Evolutionary conservation across 768 basidiomycete species (phyloP).

Genomic region (Megacollybia marginata): DNA sequence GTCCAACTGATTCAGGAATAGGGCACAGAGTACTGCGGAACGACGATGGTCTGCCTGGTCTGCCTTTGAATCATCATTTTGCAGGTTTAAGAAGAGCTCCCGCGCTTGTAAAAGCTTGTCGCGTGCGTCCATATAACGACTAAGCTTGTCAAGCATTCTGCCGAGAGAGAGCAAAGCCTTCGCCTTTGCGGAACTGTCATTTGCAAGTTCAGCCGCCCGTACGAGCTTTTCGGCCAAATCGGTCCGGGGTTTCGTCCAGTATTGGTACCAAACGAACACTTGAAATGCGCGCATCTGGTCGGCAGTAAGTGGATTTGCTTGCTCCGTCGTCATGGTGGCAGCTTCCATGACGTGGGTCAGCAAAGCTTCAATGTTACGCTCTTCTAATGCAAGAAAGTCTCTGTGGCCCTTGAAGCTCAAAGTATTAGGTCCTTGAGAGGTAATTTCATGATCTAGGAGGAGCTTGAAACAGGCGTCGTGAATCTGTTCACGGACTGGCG

Average conservation of each 20-base stretch:
- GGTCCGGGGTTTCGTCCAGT: not conserved
- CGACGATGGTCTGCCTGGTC: no score
- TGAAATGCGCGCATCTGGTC: not conserved
- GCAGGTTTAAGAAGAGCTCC: no score
- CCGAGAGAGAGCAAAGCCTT: no score
- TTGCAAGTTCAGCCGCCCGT: no score
- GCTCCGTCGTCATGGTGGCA: not conserved
- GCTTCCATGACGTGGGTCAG: not conserved
- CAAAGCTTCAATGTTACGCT: not conserved
- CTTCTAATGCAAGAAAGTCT: not conserved
- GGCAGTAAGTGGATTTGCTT: not conserved
- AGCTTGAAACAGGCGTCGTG: not conserved
- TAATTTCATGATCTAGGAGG: not conserved
- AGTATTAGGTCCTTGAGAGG: not conserved
- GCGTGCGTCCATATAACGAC: no score
- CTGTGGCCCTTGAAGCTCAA: not conserved
- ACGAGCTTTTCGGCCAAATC: not conserved
- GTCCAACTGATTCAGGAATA: no score
- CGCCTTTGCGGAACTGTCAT: no score
- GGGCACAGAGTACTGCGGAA: no score
- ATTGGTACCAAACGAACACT: constrained; percentile 1
- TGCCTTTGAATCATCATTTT: no score
- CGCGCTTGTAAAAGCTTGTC: no score
- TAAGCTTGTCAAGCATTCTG: no score
- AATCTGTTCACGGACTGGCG: not conserved